Evolutionary conservation across 2,329 filamentous ascomycete genomes (phyloP), one percentile per base, ranked within the genome.

Genomic region (Stagonosporopsis rhizophila): DNA sequence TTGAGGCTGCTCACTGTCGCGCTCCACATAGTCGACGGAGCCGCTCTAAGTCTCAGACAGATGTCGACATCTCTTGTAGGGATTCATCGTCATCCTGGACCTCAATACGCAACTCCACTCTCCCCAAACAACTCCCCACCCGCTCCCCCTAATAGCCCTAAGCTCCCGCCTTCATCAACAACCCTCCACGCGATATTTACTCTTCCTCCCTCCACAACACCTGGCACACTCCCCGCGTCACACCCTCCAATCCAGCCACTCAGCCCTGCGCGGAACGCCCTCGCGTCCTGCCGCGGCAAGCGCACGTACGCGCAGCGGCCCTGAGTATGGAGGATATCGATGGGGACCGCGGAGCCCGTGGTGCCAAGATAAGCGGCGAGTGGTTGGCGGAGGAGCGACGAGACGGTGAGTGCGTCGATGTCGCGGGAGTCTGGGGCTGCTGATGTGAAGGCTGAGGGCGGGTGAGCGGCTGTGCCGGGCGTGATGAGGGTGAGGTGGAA

Each of bases 291-390:
- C 48, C 69, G 50, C 44, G 70, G 62, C 2, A 74, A 57, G 5
- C 72, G 56, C 0, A 75, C 44, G 59, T 62, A 70, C 5, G 68
- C 65, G 1, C 64, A 58, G 0, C 64, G 20, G 0, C 65, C 68
- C 1, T 6, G 5, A 0, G 58, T 67, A 17, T 87, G 85, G 30
- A 94, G 81, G 19, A 93, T 85, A 68, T 94, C 91, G 52, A 92
- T 70, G 1, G 87, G 78, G 3, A 93, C 87, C 11, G 85, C 86
- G 2, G 82, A 77, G 11, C 91, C 91, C 0, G 85, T 87, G 17
- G 85, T 76, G 19, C 91, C 91, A 1, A 94, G 83, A 66, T 90
- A 92, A 59, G 89, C 84, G 1, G 79, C 80, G 7, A 94, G 78
- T 0, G 89, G 87, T 1, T 82, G 74, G 2, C 83, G 85, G 63